Evolutionary conservation across 78 protist species (phyloP), one percentile per base, ranked within the genome.

Genomic region (Dictyostelium discoideum): DNA sequence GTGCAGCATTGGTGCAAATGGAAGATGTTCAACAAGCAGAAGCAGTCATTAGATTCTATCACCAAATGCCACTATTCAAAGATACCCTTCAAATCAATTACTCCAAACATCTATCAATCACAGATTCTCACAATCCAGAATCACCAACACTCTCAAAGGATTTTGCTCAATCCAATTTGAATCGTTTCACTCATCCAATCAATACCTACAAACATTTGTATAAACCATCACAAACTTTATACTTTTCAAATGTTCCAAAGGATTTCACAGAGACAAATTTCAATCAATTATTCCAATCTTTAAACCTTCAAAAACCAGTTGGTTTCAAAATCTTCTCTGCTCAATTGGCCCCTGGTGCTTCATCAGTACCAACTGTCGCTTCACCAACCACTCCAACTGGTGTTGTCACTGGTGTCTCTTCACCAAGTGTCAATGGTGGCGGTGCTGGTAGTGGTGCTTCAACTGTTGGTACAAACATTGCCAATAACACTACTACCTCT

Each of bases 1-100:
- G 98, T 10, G 83, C 87, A 9, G 97, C 93, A 9, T 86, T 97
- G 94, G 97, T 97, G 4, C 97, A 97, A 76, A 97, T 97, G 98
- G 88, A 72, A 20, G 98, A 97, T 73, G 54, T 48, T 16, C 73
- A 73, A 14, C 92, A 90, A 42, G 97, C 96, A 57, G 95, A 85
- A n/a, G 80, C 85, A 39, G 92, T 67, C 86, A 74, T 90, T 78
- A 86, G 77, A 26, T 80, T 83, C 77, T 93, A 95, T 65, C 84
- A 97, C 74, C 94, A 84, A 54, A 48, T 85, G 60, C n/a, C 92
- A 37, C n/a, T 96, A 29, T 94, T 89, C 74, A 93, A 88, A 20
- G 74, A 84, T 8, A 18, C 65, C 18, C 63, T 97, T 32, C 81
- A 85, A 69, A 60, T 96, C 42, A 85, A 81, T 42, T 86, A 60